phyloP scores from a whole-genome alignment of 108 stramenopile genomes.

The Halocafeteria seosinensis region DNA sequence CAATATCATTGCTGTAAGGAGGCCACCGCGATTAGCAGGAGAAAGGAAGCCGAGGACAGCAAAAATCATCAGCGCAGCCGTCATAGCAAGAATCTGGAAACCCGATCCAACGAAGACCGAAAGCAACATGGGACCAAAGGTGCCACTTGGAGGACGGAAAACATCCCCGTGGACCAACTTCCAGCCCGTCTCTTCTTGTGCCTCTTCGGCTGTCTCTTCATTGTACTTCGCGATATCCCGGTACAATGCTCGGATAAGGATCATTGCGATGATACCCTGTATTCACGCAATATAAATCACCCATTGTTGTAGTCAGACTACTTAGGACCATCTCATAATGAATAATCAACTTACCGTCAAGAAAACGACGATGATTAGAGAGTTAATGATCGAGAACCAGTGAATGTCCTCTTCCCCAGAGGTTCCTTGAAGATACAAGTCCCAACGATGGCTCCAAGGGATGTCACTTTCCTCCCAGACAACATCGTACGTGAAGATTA shows the following conservation, averaged over 20 bases:
- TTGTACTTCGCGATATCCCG: constrained; percentile 93
- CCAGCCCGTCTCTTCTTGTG: constrained; percentile 92
- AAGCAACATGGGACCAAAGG: constrained; percentile 49
- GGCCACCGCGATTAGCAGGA: constrained; percentile 81
- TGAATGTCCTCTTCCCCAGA: constrained; percentile 81
- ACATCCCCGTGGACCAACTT: constrained; percentile 90
- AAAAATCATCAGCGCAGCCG: constrained; percentile 67
- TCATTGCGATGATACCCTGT: constrained; percentile 87
- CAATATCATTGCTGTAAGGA: constrained; percentile 83
- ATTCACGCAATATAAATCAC: too few species aligned
- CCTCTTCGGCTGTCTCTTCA: constrained; percentile 51
- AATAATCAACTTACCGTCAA: too few species aligned
- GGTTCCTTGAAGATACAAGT: constrained; percentile 74
- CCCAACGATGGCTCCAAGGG: constrained; percentile 94
- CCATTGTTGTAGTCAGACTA: constrained; percentile 16
- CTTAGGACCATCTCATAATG: too few species aligned
- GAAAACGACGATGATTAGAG: constrained; percentile 91
- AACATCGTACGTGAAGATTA: constrained; percentile 87
- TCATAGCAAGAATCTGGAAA: constrained; percentile 64
- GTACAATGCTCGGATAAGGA: constrained; percentile 75
- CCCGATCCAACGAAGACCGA: constrained; percentile 72
- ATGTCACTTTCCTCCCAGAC: constrained; percentile 56
- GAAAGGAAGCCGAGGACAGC: constrained; percentile 77
- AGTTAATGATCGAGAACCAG: constrained; percentile 95
- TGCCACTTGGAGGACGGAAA: constrained; percentile 68